These are phyloP conservation scores for Eutypa lata DNA, from an alignment of 2,329 filamentous ascomycete genomes.

Conservation along the genomic window DNA sequence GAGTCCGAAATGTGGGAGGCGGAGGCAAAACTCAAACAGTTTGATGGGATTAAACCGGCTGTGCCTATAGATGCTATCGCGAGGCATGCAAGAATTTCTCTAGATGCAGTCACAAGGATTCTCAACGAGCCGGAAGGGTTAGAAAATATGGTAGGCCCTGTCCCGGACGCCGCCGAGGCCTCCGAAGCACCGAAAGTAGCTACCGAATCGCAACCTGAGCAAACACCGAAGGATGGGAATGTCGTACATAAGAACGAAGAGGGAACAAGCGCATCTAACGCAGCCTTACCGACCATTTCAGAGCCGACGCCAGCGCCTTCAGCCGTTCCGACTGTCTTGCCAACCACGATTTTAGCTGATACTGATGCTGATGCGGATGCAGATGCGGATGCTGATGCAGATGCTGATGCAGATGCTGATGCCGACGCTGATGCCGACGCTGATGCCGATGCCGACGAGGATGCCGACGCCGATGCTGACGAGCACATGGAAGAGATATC, in stretches of 20 bases:
- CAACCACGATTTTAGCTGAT: background rate
- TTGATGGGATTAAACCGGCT: conserved; percentile 37
- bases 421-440: conserved; percentile 10
- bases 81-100: conserved; percentile 45
- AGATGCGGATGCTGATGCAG: background rate
- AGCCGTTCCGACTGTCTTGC: background rate
- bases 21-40: conserved; percentile 45
- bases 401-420: background rate
- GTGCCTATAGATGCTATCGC: conserved; percentile 40
- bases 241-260: background rate
- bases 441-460: no score
- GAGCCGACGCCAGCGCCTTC: background rate
- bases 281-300: background rate
- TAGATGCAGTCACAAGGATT: conserved; percentile 47
- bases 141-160: conserved; percentile 38
- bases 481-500: conserved; percentile 20
- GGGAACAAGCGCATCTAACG: background rate
- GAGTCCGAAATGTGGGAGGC: conserved; percentile 50
- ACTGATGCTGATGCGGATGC: no score
- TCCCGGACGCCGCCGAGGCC: conserved; percentile 33
- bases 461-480: conserved; percentile 12
- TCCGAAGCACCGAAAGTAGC: conserved; percentile 15
- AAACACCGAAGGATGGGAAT: conserved; percentile 9
- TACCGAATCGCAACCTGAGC: conserved; percentile 17
- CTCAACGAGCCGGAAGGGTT: conserved; percentile 43